Conservation (phyloP, 2,329 filamentous ascomycete genomes). For the Magnaporthiopsis incrustans region DNA sequence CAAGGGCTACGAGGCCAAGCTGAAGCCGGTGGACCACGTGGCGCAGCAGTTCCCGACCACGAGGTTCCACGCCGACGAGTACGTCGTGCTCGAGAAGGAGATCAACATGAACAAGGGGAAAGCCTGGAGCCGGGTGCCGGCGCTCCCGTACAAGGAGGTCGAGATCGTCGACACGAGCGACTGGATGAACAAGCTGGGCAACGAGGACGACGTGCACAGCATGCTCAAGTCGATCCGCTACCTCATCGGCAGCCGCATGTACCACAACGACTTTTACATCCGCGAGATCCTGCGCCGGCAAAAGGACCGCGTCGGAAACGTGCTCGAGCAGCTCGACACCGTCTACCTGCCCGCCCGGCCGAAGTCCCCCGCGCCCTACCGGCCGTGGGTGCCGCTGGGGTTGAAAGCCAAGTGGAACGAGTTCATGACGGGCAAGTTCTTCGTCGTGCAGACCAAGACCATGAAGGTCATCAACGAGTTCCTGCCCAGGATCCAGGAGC, state of each 20-base stretch:
- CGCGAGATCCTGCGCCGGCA: not conserved
- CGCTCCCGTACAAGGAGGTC: too few species aligned
- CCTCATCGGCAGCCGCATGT: not conserved
- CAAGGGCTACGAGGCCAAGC: not conserved
- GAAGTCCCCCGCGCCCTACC: not conserved
- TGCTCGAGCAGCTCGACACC: not conserved
- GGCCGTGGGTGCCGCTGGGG: not conserved
- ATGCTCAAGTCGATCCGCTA: not conserved
- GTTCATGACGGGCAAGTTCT: not conserved
- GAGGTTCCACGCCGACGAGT: not conserved
- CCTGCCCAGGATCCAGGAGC: not conserved
- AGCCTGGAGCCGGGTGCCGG: not conserved
- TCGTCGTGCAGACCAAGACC: not conserved
- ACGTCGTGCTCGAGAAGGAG: not conserved
- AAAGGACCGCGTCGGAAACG: not conserved
- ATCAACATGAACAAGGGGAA: not conserved
- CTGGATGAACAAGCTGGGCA: not conserved
- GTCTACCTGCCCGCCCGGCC: not conserved
- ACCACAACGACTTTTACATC: not conserved
- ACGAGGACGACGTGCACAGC: not conserved
- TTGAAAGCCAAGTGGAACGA: not conserved
- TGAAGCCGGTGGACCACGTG: not conserved
- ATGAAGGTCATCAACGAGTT: not conserved
- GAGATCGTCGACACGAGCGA: not conserved
- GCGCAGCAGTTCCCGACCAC: not conserved